A percentile compares a stretch with the other conserved stretches of the same genome.
Evolutionary conservation across 129 eudicot species (phyloP).

Genomic region (Chrysanthemum seticuspe): DNA sequence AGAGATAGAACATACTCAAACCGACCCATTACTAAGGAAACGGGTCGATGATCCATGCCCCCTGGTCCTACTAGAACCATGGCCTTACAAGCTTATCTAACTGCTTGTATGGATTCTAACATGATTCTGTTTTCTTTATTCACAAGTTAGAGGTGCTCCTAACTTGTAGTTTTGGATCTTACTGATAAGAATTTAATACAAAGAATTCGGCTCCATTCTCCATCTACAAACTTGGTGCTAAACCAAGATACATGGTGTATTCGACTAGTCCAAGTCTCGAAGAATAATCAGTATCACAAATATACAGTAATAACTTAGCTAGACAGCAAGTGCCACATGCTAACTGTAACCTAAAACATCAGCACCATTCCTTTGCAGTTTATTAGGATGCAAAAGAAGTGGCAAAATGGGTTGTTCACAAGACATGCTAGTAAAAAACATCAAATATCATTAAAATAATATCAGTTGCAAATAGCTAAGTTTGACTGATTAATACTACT

Average conservation of each 20-base stretch:
- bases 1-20: neutral
- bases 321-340: neutral
- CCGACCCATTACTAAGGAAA: too few species aligned
- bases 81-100: conserved; percentile 19
- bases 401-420: neutral
- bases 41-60: conserved; percentile 37
- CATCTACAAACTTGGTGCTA: too few species aligned
- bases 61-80: conserved; percentile 46
- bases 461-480: too few species aligned
- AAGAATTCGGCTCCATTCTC: neutral
- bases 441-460: too few species aligned
- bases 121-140: conserved; percentile 3
- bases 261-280: neutral
- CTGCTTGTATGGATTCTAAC: neutral
- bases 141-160: neutral
- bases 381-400: neutral
- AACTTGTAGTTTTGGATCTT: conserved; percentile 23
- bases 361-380: neutral
- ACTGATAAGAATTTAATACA: conserved; percentile 22
- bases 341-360: neutral
- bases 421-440: too few species aligned
- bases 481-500: too few species aligned
- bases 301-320: neutral
- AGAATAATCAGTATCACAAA: neutral
- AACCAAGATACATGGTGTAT: neutral